Conservation (phyloP, 805 yeast genomes). For the Schizosaccharomyces cryophilus region DNA sequence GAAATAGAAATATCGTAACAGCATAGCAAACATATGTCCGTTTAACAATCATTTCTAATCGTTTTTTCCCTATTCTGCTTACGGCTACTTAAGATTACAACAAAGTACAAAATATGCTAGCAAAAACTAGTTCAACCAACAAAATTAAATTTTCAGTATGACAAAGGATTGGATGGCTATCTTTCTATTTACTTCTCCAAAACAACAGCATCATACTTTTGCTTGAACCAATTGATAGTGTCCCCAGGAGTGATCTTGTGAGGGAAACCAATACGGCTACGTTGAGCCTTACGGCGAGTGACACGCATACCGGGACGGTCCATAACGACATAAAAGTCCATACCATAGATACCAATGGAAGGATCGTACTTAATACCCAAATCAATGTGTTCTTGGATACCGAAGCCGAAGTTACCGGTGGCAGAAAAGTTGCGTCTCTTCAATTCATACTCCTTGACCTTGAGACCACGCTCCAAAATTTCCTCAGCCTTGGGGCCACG, state of each 20-base stretch:
- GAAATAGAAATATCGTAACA: no score
- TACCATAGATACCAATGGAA: conserved; percentile 98
- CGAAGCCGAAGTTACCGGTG: conserved; percentile 99
- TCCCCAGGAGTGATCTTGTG: conserved; percentile 87
- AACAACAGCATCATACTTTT: conserved; percentile 97
- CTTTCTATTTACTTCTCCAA: conserved; percentile 33
- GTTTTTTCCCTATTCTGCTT: no score
- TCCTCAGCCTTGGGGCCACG: conserved; percentile 99
- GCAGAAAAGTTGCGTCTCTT: conserved; percentile 82
- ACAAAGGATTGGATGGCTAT: no score
- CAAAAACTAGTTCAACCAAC: no score
- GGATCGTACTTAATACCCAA: conserved; percentile 99
- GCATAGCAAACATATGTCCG: no score
- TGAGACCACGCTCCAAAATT: conserved; percentile 97
- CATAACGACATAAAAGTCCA: conserved; percentile 95
- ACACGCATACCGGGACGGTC: conserved; percentile 99
- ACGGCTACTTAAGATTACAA: no score
- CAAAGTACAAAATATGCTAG: no score
- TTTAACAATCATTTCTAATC: no score
- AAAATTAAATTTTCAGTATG: no score
- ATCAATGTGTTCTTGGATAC: conserved; percentile 97
- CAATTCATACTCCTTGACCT: conserved; percentile 98
- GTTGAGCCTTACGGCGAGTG: conserved; percentile 79
- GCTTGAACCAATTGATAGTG: conserved; percentile 96
- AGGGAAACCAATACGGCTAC: conserved; percentile 66